Base-by-base conservation (phyloP, 129 eudicot species). In the Dittrichia graveolens region DNA sequence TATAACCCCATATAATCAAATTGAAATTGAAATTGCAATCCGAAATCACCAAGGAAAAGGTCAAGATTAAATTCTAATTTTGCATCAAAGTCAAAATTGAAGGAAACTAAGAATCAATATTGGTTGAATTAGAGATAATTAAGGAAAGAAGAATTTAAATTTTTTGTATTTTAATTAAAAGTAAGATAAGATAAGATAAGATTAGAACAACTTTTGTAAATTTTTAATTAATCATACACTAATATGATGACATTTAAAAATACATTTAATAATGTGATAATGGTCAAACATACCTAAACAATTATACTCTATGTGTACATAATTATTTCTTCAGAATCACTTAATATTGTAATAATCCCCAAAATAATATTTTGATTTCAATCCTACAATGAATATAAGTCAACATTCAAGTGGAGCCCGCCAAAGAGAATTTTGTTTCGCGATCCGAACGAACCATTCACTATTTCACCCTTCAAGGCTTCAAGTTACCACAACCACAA, bases 321-420 rank as follows among this genome's bases (percentile, higher is more conserved):
- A 57, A 5, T 57, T 12, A 13, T n/a, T 13, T 58, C 37, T 61
- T 37, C 24, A 40, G 16, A 61, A 61, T 39, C 6, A 60, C 6
- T 2, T 12, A n/a, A 47, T 10, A 37, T 12, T 38, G 5, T 61
- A 61, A 61, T 61, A 13, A 4, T 50, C 5, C 48, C 5, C 34
- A 24, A 61, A 61, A 61, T 68, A 49, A 34, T 49, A 37, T 68
- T 49, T 47, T 50, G 14, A n/a, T 57, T 13, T 5, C 10, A 46
- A 58, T 71, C 47, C 59, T 46, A 7, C 11, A 49, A 38, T 39
- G 49, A 56, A 71, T 24, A 31, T 47, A 69, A 78, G 69, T 71
- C 75, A 62, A 64, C 72, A 62, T 78, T 71, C 50, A 42, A 34
- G 16, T 10, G 78, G 82, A 62, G 78, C 82, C 82, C 82, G 61